Percentiles rank a stretch among this genome's conserved stretches.
These are phyloP conservation scores for Citeromyces siamensis DNA, from an alignment of 1,139 yeast species.

Conservation along the genomic window DNA sequence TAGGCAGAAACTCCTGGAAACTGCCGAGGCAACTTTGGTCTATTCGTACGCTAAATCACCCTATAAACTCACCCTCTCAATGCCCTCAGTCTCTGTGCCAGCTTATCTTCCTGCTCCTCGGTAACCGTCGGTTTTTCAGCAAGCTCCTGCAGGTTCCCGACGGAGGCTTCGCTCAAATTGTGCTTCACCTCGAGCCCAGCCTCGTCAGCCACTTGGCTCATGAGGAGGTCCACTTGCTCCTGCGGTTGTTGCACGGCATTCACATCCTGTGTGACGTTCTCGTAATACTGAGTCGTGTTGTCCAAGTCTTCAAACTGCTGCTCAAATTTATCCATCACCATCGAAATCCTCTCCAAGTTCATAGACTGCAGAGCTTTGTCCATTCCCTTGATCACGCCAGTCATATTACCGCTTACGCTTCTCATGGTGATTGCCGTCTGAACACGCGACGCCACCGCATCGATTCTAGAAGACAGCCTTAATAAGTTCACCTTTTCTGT, in stretches of 20 bases:
- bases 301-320: constrained; percentile 93
- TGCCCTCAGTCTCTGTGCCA: constrained; percentile 84
- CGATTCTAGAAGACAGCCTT: constrained; percentile 79
- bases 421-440: constrained; percentile 98
- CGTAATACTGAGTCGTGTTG: constrained; percentile 88
- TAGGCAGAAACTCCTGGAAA: too few species aligned
- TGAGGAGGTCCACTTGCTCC: constrained; percentile 85
- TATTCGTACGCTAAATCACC: neutral
- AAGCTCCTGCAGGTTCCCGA: constrained; percentile 24
- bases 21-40: neutral
- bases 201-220: constrained; percentile 95
- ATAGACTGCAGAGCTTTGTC: constrained; percentile 91
- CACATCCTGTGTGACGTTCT: constrained; percentile 77
- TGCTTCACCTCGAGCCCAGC: constrained; percentile 93
- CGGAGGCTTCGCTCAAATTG: constrained; percentile 41
- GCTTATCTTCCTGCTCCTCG: constrained; percentile 77
- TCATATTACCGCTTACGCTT: constrained; percentile 88
- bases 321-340: constrained; percentile 97
- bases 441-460: constrained; percentile 91
- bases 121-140: constrained; percentile 28
- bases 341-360: constrained; percentile 85
- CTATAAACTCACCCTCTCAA: constrained; percentile 25
- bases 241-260: constrained; percentile 88
- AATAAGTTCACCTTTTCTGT: constrained; percentile 78
- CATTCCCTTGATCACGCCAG: constrained; percentile 89